Base-by-base conservation (phyloP, 108 stramenopile species). In the Nannochloropsis granulata region DNA sequence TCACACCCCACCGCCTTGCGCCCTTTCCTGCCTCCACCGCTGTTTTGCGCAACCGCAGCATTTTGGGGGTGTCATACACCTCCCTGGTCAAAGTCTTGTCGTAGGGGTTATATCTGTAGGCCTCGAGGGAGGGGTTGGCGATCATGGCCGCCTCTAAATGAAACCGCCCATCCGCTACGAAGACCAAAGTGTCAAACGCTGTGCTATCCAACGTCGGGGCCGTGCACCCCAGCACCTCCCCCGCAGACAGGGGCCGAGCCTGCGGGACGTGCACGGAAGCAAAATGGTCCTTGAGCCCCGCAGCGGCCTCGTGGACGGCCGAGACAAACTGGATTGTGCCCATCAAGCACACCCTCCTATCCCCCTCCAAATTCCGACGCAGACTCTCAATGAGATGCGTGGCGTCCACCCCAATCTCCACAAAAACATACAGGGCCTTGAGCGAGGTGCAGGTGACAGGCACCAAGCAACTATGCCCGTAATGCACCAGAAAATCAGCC, bases 211-310 rank as follows among this genome's bases (percentile, higher is more conserved):
- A 83, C 26, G 89, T 90, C 0, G 98, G 97, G 26, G 96, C 91
- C 23, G 99, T 99, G 88, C 99, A 99, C 44, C 99, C 99, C 80
- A 99, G 89, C 0, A 97, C 96, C 93, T 99, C 98, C 11, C 93
- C 93, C 9, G 84, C 84, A n/a, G 89, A 90, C 13, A 89, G 85
- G 13, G 88, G 89, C 24, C 44, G 82, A n/a, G 87, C 88, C 84
- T 89, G 88, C 23, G 88, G 88, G 46, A 93, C 85, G 13, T 93
- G 88, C 44, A 83, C 87, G 43, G n/a, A 80, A 12, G 90, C 86
- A 46, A 90, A 89, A 13, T 89, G 80, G 13, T 84, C 81, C 12
- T 11, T 23, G 23, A 90, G 81, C 25, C 21, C 21, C 12, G n/a
- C 16, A 19, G 80, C 79, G 0, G 94, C 94, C 82, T 93, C 89